A percentile compares a stretch with the other conserved stretches of the same genome.
phyloP scores from a whole-genome alignment of 2,329 filamentous ascomycete species.

The Pyrenophora tritici-repentis region DNA sequence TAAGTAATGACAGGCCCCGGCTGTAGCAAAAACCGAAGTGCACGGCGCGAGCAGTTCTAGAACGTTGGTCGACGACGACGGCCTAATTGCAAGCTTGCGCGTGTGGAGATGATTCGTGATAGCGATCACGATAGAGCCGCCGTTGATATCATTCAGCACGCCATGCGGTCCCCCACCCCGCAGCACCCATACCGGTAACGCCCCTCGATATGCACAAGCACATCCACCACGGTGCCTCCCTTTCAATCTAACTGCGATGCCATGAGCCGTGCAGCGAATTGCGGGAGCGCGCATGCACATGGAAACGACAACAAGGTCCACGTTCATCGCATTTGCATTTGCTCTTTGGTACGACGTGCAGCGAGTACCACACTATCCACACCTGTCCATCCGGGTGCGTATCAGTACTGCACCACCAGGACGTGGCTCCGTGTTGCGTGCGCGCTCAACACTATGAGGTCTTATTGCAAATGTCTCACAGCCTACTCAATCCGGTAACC shows the following conservation, averaged over 20 bases:
- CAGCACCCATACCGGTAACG: slow-evolving; percentile 20
- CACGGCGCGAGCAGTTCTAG: slow-evolving; percentile 23
- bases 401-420: slow-evolving; percentile 22
- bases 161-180: slow-evolving; percentile 32
- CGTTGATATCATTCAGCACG: slow-evolving; percentile 41
- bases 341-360: slow-evolving; percentile 17
- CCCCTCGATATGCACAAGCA: slow-evolving; percentile 18
- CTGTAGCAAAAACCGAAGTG: slow-evolving; percentile 16
- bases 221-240: slow-evolving; percentile 28
- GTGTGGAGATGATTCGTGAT: slow-evolving; percentile 38
- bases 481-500: slow-evolving; percentile 19
- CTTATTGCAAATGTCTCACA: slow-evolving; percentile 26
- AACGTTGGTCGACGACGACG: slow-evolving; percentile 33
- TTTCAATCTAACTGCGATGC: slow-evolving; percentile 19
- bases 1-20: slow-evolving; percentile 30
- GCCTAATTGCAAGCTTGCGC: slow-evolving; percentile 23
- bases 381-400: slow-evolving; percentile 26
- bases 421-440: slow-evolving; percentile 14
- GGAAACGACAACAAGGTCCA: slow-evolving; percentile 27
- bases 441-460: slow-evolving; percentile 25
- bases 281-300: slow-evolving; percentile 17
- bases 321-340: slow-evolving; percentile 17
- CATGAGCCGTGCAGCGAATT: slow-evolving; percentile 25
- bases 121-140: slow-evolving; percentile 31
- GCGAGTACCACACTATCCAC: slow-evolving; percentile 22